Base-by-base conservation (phyloP, 2,329 filamentous ascomycete genomes). In the Ophiostoma sp. region DNA sequence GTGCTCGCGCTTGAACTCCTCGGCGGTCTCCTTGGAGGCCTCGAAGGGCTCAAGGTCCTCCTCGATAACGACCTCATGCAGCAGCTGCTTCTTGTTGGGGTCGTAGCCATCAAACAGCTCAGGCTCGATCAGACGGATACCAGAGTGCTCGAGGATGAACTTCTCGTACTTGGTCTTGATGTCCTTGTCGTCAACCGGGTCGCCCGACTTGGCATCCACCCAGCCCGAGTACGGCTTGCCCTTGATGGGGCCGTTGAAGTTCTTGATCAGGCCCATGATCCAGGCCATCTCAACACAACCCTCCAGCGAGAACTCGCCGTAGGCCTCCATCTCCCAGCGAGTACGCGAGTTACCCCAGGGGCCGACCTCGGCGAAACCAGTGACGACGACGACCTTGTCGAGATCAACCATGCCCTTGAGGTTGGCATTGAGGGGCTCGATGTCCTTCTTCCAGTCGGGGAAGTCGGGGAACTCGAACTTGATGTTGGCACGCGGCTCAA, bases 241-340 rank as follows among this genome's bases (percentile, higher is more conserved):
- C 86, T 99, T 99, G 82, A 99, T 90, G 42, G 92, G 91, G 22
- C 96, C 96, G 78, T 98, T 98, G 86, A 97, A 93, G 83, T 99
- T 97, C 88, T 95, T 98, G 86, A 99, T 98, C 74, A 98, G 90
- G 80, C 96, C 96, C 95, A 98, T 99, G 83, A 99, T 94, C 96
- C 96, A 99, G 42, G 96, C 95, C 96, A 99, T 99, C 84, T 99
- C 96, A 75, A 99, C 92, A 79, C 96, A 98, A 39, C 96, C 96
- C 83, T 99, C 97, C 17, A 99, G 89, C 9, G 96, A 98, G 85
- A 99, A 99, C 80, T 97, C 89, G 80, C 96, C 96, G 77, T 95
- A 91, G 1, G 96, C 95, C 83, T 99, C 96, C 95, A 99, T 99
- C 86, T 99, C 96, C 96, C 96, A 99, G 75, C 96, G 91, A 63